Conservation (phyloP, 2,329 filamentous ascomycete species). For the Fusarium heterosporum region DNA sequence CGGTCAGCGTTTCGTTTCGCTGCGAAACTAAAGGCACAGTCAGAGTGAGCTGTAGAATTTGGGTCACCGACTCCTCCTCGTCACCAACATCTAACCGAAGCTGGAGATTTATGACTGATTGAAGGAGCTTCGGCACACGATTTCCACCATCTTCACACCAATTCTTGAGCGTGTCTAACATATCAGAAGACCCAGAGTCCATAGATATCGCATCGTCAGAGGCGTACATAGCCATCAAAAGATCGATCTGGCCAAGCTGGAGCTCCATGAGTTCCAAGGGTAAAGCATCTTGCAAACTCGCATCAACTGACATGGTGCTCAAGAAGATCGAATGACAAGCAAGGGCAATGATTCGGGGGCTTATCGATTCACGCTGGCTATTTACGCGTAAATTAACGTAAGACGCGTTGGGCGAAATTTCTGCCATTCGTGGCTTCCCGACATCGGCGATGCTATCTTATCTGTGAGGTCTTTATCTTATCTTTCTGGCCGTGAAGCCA, state of each 20-base stretch:
- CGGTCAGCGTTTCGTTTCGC: constrained; percentile 23
- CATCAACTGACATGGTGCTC: neutral
- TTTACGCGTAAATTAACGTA: constrained; percentile 18
- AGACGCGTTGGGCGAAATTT: constrained; percentile 4
- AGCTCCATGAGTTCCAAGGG: constrained; percentile 59
- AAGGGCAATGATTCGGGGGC: accelerated
- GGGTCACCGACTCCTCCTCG: constrained; percentile 3
- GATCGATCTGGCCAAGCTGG: constrained; percentile 62
- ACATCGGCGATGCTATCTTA: neutral
- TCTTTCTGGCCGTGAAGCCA: neutral
- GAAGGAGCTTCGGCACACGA: neutral
- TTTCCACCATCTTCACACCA: constrained; percentile 42
- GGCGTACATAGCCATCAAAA: constrained; percentile 65
- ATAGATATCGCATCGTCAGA: constrained; percentile 51
- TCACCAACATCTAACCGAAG: constrained; percentile 45
- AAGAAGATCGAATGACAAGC: accelerated
- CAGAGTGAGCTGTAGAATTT: constrained; percentile 51
- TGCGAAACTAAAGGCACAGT: constrained; percentile 49
- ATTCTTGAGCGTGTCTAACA: constrained; percentile 37
- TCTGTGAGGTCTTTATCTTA: neutral
- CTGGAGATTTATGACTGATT: constrained; percentile 38
- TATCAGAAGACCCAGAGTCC: constrained; percentile 32
- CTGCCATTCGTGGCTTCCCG: neutral
- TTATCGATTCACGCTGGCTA: neutral
- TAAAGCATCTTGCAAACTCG: constrained; percentile 35